phyloP scores from a whole-genome alignment of 2,329 filamentous ascomycete genomes.

The Lasiodiplodia hormozganensis region DNA sequence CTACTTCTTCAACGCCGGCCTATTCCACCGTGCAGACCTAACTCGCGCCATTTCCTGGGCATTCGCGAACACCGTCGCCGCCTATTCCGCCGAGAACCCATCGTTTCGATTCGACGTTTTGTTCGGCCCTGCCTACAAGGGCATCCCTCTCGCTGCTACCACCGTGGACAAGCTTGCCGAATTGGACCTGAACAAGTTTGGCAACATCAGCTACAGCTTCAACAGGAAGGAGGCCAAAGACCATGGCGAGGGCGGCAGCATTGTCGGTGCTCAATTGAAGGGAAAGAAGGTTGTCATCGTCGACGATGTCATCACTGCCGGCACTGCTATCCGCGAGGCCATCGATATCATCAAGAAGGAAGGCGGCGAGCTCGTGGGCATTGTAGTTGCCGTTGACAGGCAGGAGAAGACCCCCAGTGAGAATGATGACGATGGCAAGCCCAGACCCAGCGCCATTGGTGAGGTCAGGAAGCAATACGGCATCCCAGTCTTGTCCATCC shows the following conservation, averaged over 20 bases:
- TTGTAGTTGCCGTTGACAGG: constrained; percentile 87
- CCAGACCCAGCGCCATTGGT: constrained; percentile 81
- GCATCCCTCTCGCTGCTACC: constrained; percentile 85
- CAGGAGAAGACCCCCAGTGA: constrained; percentile 77
- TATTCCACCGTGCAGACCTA: constrained; percentile 83
- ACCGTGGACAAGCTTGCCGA: constrained; percentile 77
- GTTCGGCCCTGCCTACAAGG: constrained; percentile 96
- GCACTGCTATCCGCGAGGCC: constrained; percentile 91
- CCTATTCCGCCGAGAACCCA: constrained; percentile 49
- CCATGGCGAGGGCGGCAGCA: constrained; percentile 92
- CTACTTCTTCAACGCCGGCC: constrained; percentile 97
- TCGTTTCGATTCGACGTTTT: constrained; percentile 78
- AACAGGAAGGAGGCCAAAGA: constrained; percentile 97
- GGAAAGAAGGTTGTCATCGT: constrained; percentile 89
- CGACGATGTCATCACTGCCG: constrained; percentile 96
- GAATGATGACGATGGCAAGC: constrained; percentile 68
- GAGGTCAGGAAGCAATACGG: constrained; percentile 83
- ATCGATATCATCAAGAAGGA: constrained; percentile 87
- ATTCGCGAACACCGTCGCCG: constrained; percentile 70
- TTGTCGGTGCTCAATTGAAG: constrained; percentile 85
- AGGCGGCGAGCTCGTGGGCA: constrained; percentile 83
- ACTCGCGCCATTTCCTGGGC: constrained; percentile 79
- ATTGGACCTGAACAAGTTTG: constrained; percentile 70
- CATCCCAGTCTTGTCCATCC: constrained; percentile 82
- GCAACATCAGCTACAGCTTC: constrained; percentile 80